phyloP scores from a whole-genome alignment of 331 rosid genomes.

The Pyrus hybrid region DNA sequence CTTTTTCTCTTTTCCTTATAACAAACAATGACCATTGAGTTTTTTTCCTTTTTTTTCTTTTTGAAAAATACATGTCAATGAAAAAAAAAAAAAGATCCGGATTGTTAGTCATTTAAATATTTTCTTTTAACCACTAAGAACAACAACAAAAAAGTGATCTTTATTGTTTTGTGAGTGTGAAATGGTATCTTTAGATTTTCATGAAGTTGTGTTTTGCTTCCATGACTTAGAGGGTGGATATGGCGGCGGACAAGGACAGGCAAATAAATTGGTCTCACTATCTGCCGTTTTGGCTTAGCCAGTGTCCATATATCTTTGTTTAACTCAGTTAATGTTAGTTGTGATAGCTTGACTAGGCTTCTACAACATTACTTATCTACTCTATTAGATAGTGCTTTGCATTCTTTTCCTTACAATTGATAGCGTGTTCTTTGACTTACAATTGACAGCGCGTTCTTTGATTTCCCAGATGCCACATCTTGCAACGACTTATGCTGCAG shows the following conservation, averaged over 20 bases:
- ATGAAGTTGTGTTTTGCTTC: slow-evolving; percentile 10
- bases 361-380: neutral
- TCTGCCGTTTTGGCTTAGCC: neutral
- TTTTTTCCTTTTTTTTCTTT: neutral
- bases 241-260: slow-evolving; percentile 98
- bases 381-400: neutral
- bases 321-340: neutral
- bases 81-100: too few species aligned
- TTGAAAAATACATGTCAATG: neutral
- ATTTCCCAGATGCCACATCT: slow-evolving; percentile 83
- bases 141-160: neutral
- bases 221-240: slow-evolving; percentile 86
- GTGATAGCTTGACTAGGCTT: neutral
- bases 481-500: slow-evolving; percentile 91
- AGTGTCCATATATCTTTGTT: slow-evolving; percentile 8
- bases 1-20: neutral
- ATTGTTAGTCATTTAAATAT: too few species aligned
- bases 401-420: slow-evolving; percentile 2
- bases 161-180: too few species aligned
- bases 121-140: too few species aligned
- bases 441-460: too few species aligned
- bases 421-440: slow-evolving; percentile 8
- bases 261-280: slow-evolving; percentile 27
- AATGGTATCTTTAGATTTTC: neutral
- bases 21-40: neutral